A percentile compares a stretch with the other conserved stretches of the same genome.
Conservation (phyloP, 2,329 filamentous ascomycete genomes). For the Passalora sequoiae region DNA sequence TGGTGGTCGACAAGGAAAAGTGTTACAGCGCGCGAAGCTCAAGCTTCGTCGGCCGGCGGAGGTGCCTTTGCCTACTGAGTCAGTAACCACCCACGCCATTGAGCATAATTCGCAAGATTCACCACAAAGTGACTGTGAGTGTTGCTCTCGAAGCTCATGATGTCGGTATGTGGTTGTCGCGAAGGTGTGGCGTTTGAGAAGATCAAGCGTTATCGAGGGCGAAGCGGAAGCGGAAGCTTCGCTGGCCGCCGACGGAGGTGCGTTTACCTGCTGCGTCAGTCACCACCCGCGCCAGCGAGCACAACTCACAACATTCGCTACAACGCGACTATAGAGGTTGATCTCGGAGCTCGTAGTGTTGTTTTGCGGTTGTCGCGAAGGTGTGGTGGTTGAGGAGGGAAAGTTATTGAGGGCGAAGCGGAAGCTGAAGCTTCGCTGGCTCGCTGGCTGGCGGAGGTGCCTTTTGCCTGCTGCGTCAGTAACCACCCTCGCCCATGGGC, state of each 20-base stretch:
- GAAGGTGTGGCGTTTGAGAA: not conserved
- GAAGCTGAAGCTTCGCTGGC: not conserved
- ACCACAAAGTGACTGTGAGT: not conserved
- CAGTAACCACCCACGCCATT: not conserved
- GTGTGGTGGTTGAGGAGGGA: not conserved
- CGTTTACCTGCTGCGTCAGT: not conserved
- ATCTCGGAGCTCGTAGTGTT: not conserved
- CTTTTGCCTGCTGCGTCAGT: not conserved
- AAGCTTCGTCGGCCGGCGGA: not conserved
- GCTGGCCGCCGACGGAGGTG: conserved; percentile 1
- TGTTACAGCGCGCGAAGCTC: no score
- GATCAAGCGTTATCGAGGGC: not conserved
- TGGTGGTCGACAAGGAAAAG: not conserved
- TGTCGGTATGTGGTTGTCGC: not conserved
- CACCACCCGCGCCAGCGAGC: not conserved
- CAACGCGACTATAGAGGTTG: not conserved
- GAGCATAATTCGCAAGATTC: not conserved
- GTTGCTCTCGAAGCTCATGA: not conserved
- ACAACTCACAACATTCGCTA: not conserved
- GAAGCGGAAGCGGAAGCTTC: no score
- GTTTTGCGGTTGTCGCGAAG: not conserved
- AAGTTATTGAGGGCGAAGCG: not conserved
- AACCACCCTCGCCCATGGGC: not conserved
- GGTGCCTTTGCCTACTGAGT: not conserved
- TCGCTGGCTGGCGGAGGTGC: not conserved